Evolutionary conservation across 75 land plant genomes (phyloP).

Genomic region (Ceratopteris richardii): DNA sequence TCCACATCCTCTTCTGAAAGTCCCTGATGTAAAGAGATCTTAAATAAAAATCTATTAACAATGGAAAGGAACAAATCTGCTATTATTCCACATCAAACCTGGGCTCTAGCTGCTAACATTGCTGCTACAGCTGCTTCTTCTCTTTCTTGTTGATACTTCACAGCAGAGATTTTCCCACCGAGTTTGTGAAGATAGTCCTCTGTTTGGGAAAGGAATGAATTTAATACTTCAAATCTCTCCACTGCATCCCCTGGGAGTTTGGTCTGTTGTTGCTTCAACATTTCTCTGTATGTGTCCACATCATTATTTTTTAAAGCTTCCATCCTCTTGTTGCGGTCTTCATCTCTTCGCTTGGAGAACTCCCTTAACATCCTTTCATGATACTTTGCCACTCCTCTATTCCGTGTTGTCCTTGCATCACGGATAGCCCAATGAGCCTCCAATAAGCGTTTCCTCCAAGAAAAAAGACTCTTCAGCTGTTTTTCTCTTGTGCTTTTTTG

Average conservation of each 20-base stretch:
- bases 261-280: constrained; percentile 87
- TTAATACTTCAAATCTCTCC: constrained; percentile 86
- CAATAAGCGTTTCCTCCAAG: constrained; percentile 94
- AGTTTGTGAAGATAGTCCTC: constrained; percentile 96
- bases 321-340: constrained; percentile 90
- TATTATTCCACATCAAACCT: constrained; percentile 39
- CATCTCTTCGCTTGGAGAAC: constrained; percentile 94
- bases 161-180: constrained; percentile 93
- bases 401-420: constrained; percentile 90
- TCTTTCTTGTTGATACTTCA: constrained; percentile 84
- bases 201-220: constrained; percentile 90
- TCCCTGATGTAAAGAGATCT: constrained; percentile 43
- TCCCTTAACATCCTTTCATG: constrained; percentile 95
- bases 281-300: constrained; percentile 92
- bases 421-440: constrained; percentile 97
- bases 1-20: constrained; percentile 97
- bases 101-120: constrained; percentile 79
- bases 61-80: no score
- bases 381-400: constrained; percentile 93
- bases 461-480: constrained; percentile 77
- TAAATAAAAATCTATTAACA: background rate
- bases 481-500: constrained; percentile 81
- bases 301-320: constrained; percentile 99
- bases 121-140: constrained; percentile 94
- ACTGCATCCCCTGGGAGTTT: constrained; percentile 94